These are phyloP conservation scores for Platanus orientalis DNA, from an alignment of 164 flowering plant species.

Conservation along the genomic window DNA sequence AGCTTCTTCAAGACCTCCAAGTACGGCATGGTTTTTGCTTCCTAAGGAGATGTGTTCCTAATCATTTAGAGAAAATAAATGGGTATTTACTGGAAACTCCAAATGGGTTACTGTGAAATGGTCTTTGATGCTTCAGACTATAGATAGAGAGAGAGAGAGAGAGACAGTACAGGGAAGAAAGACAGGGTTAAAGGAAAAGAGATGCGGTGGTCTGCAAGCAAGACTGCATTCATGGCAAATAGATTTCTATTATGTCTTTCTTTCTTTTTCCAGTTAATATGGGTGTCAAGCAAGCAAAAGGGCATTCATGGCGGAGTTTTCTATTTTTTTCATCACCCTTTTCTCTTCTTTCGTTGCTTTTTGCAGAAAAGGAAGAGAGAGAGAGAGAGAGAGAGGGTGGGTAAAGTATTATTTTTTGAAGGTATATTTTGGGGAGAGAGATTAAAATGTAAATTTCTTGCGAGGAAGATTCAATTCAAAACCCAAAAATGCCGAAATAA, in stretches of 20 bases:
- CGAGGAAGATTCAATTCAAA: too few species aligned
- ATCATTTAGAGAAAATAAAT: slow-evolving; percentile 17
- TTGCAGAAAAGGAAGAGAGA: slow-evolving; percentile 9
- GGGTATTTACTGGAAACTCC: too few species aligned
- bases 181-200: neutral
- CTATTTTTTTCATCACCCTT: too few species aligned
- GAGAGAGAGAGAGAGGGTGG: too few species aligned
- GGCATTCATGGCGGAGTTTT: slow-evolving; percentile 30
- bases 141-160: too few species aligned
- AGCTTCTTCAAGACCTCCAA: slow-evolving; percentile 41
- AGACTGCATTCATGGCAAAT: slow-evolving; percentile 16
- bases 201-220: slow-evolving; percentile 21
- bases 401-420: too few species aligned
- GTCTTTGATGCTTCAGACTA: too few species aligned
- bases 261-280: neutral
- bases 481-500: too few species aligned
- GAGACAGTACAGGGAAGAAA: too few species aligned
- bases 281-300: slow-evolving; percentile 43
- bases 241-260: neutral
- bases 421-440: too few species aligned
- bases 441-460: too few species aligned
- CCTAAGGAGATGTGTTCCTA: slow-evolving; percentile 19
- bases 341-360: neutral
- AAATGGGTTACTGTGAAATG: slow-evolving; percentile 1
- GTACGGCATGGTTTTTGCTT: slow-evolving; percentile 20